A percentile compares a stretch with the other conserved stretches of the same genome.
phyloP scores from a whole-genome alignment of 2,329 filamentous ascomycete species.

The Calonectria multiphialidica region DNA sequence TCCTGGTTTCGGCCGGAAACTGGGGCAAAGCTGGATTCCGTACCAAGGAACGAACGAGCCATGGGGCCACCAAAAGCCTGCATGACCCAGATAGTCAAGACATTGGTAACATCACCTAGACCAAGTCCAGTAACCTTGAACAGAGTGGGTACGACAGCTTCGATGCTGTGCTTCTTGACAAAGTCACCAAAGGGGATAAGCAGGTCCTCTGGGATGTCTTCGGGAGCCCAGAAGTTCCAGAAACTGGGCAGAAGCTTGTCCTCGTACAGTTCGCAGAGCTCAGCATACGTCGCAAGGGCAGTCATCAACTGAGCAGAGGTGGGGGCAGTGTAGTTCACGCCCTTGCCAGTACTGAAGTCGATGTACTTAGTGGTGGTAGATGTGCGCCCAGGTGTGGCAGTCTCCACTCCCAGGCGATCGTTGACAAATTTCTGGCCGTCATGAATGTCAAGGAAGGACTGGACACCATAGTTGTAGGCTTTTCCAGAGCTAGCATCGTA shows the following conservation, averaged over 20 bases:
- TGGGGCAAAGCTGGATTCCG: slow-evolving; percentile 47
- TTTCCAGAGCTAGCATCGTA: slow-evolving; percentile 56
- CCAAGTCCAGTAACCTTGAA: slow-evolving; percentile 57
- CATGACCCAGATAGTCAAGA: slow-evolving; percentile 60
- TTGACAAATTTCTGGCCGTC: slow-evolving; percentile 57
- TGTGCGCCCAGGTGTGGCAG: slow-evolving; percentile 37
- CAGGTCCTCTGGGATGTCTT: slow-evolving; percentile 47
- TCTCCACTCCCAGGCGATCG: slow-evolving; percentile 53
- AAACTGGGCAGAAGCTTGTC: slow-evolving; percentile 49
- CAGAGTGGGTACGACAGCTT: slow-evolving; percentile 54
- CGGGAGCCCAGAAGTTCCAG: slow-evolving; percentile 56
- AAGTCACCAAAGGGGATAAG: slow-evolving; percentile 61
- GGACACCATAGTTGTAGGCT: slow-evolving; percentile 51
- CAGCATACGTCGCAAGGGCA: slow-evolving; percentile 45
- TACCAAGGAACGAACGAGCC: slow-evolving; percentile 46
- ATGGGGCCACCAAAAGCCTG: slow-evolving; percentile 54
- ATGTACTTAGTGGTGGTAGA: slow-evolving; percentile 47
- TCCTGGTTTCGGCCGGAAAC: slow-evolving; percentile 52
- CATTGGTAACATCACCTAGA: slow-evolving; percentile 56
- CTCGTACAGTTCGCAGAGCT: slow-evolving; percentile 46
- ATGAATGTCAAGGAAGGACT: slow-evolving; percentile 52
- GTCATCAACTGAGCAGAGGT: slow-evolving; percentile 33
- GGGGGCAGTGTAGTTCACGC: slow-evolving; percentile 42
- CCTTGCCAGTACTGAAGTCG: slow-evolving; percentile 52
- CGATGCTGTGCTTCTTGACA: slow-evolving; percentile 59